Percentiles rank a stretch among this genome's conserved stretches.
Evolutionary conservation across 2,329 filamentous ascomycete species (phyloP).

Genomic region (Uncinocarpus reesii): DNA sequence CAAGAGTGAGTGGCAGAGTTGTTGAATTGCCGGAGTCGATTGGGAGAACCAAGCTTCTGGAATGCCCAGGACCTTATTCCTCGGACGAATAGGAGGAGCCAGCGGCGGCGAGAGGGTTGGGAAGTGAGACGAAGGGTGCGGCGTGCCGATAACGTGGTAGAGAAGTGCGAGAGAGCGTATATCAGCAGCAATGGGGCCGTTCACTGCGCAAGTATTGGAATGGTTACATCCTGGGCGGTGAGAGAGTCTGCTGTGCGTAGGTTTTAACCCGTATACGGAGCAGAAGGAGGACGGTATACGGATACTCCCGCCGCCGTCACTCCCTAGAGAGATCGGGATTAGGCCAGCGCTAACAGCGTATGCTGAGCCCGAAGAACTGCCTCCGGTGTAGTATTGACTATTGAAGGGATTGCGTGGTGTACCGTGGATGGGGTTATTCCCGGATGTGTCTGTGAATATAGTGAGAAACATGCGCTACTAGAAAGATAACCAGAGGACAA

Average conservation of each 20-base stretch:
- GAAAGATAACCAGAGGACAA: not conserved
- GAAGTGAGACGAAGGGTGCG: constrained; percentile 53
- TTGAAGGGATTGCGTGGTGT: constrained; percentile 66
- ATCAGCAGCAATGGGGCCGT: constrained; percentile 60
- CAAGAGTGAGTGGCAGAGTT: constrained; percentile 49
- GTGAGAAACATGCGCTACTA: not conserved
- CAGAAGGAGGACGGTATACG: constrained; percentile 13
- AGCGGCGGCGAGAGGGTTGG: constrained; percentile 26
- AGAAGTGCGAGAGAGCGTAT: constrained; percentile 62
- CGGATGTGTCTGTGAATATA: constrained; percentile 49
- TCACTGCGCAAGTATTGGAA: constrained; percentile 49
- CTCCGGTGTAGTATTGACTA: constrained; percentile 59
- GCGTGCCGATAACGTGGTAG: constrained; percentile 63
- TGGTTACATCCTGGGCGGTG: constrained; percentile 46
- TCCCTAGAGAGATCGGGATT: constrained; percentile 38
- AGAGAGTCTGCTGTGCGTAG: constrained; percentile 19
- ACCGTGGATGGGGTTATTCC: constrained; percentile 60
- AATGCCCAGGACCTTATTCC: constrained; percentile 54
- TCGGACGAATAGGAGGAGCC: constrained; percentile 34
- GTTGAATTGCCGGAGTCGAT: constrained; percentile 50
- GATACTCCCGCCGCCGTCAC: constrained; percentile 13
- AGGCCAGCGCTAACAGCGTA: constrained; percentile 57
- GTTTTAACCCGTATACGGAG: constrained; percentile 13
- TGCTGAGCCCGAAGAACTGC: constrained; percentile 60
- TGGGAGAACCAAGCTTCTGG: constrained; percentile 55